phyloP scores from a whole-genome alignment of 768 basidiomycete species.

The Punctularia strigosozonata region DNA sequence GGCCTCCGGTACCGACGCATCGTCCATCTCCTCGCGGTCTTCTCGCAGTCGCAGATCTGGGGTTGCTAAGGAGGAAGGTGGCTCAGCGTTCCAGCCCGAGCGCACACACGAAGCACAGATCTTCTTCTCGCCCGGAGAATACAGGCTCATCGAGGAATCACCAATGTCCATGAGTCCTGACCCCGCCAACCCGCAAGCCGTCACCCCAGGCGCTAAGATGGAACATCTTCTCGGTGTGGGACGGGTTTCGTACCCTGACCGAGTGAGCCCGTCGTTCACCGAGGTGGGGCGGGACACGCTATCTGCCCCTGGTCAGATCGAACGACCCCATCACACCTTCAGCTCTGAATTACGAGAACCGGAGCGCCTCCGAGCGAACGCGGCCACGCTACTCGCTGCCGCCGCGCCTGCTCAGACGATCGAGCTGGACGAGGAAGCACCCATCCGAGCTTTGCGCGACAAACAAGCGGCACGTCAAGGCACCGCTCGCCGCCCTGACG shows the following conservation, averaged over 20 bases:
- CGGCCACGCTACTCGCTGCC: slow-evolving; percentile 1
- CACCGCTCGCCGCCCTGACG: background rate
- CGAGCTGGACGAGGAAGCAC: slow-evolving; percentile 29
- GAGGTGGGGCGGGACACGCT: slow-evolving; percentile 2
- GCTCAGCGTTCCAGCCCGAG: slow-evolving; percentile 7
- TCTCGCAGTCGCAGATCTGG: background rate
- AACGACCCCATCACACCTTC: slow-evolving; percentile 22
- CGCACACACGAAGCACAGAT: background rate
- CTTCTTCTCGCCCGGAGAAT: slow-evolving; percentile 26
- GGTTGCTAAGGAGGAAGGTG: slow-evolving; percentile 8
- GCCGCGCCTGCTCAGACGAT: slow-evolving; percentile 16
- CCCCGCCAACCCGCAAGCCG: slow-evolving; percentile 1
- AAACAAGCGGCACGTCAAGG: no score
- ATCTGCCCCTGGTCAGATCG: slow-evolving; percentile 45
- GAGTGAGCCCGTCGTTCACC: no score
- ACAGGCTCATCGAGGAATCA: slow-evolving; percentile 30
- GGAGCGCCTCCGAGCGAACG: slow-evolving; percentile 22
- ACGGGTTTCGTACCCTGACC: no score
- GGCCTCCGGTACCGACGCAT: slow-evolving; percentile 33
- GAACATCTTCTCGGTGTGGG: no score
- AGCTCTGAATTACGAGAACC: slow-evolving; percentile 14
- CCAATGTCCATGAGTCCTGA: slow-evolving; percentile 22
- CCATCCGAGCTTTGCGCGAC: slow-evolving; percentile 21
- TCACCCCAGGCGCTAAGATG: background rate
- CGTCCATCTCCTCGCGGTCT: slow-evolving; percentile 13